A percentile compares a stretch with the other conserved stretches of the same genome.
These are phyloP conservation scores for Cyclotella cryptica DNA, from an alignment of 108 stramenopile genomes.

Conservation along the genomic window DNA sequence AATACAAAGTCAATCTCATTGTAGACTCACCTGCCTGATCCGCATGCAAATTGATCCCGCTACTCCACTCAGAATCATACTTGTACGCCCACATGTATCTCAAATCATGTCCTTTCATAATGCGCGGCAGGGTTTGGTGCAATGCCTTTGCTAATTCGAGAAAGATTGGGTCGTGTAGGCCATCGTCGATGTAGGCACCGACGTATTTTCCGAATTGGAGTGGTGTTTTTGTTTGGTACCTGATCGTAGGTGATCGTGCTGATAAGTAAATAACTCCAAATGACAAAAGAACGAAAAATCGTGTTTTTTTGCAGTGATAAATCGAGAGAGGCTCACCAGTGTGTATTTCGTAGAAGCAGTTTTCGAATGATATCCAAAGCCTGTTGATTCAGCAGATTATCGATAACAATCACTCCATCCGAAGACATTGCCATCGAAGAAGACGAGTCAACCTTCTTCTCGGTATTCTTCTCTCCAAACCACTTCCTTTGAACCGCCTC, in stretches of 20 bases:
- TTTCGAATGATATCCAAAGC: constrained; percentile 27
- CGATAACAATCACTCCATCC: constrained; percentile 36
- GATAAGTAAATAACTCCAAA: neutral
- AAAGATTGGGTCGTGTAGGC: constrained; percentile 64
- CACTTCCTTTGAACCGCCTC: constrained; percentile 36
- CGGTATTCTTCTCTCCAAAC: constrained; percentile 20
- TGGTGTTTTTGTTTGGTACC: constrained; percentile 78
- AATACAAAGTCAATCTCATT: neutral
- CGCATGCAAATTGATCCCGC: constrained; percentile 79
- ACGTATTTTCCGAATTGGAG: constrained; percentile 68
- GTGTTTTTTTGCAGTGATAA: neutral
- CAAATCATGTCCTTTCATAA: constrained; percentile 63
- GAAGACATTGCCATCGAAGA: neutral
- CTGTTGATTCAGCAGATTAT: constrained; percentile 30
- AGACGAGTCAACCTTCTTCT: neutral
- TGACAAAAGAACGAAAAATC: neutral
- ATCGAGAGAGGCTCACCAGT: constrained; percentile 17
- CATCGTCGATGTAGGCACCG: constrained; percentile 82
- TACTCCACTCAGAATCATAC: constrained; percentile 63
- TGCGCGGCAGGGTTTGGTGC: constrained; percentile 53
- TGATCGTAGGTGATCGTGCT: neutral
- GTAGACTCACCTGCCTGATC: constrained; percentile 65
- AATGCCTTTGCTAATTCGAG: constrained; percentile 65
- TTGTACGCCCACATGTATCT: constrained; percentile 80
- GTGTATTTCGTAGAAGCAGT: constrained; percentile 39